These are phyloP conservation scores for Vitis vinifera DNA, from an alignment of 164 flowering plant genomes.

Conservation along the genomic window DNA sequence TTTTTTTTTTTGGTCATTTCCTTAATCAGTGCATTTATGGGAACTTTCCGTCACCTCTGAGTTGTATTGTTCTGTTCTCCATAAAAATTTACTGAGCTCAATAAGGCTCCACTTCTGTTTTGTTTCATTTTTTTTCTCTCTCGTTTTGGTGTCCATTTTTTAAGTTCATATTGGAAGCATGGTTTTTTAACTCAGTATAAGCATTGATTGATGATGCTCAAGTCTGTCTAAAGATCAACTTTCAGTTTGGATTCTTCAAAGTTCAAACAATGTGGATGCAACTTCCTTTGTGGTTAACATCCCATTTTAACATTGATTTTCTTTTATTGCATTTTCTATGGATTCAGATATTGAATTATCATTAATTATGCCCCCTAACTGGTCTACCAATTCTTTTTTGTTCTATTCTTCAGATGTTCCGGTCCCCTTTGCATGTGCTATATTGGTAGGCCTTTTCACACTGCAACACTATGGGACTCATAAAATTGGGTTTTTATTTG, in stretches of 20 bases:
- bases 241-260: background rate
- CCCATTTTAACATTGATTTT: background rate
- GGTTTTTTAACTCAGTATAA: no score
- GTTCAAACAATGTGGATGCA: background rate
- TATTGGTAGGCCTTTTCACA: constrained; percentile 41
- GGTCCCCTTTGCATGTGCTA: constrained; percentile 48
- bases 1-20: background rate
- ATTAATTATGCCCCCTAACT: no score
- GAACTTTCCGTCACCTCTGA: no score
- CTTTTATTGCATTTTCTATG: background rate
- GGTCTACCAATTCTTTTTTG: background rate
- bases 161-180: no score
- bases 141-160: no score
- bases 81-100: no score
- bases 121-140: no score
- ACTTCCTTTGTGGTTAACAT: background rate
- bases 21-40: background rate
- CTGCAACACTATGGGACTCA: constrained; percentile 49
- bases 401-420: constrained; percentile 31
- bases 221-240: background rate
- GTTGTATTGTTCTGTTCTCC: no score
- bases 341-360: background rate
- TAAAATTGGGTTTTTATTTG: constrained; percentile 33
- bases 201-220: background rate
- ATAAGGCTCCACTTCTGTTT: no score